phyloP scores from a whole-genome alignment of 352 stramenopile species.

The Phytopythium chamaehyphon region DNA sequence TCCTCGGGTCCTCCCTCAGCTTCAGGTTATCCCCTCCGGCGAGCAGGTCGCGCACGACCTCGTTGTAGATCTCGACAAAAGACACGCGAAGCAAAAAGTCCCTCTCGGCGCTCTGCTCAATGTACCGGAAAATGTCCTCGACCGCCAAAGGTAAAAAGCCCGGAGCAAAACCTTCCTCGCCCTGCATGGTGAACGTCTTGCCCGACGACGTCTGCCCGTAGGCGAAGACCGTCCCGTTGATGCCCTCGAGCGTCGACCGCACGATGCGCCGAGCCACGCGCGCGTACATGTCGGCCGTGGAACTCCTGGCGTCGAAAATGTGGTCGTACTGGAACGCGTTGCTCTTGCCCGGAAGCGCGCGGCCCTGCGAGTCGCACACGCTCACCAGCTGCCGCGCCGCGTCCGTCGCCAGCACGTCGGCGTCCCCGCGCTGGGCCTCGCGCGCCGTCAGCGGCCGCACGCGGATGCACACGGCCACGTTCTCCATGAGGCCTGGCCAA shows the following conservation, averaged over 20 bases:
- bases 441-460: slow-evolving; percentile 75
- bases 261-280: slow-evolving; percentile 69
- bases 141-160: slow-evolving; percentile 92
- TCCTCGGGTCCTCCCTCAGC: slow-evolving; percentile 92
- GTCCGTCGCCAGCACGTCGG: slow-evolving; percentile 37
- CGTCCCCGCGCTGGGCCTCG: slow-evolving; percentile 43
- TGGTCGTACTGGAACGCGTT: slow-evolving; percentile 83
- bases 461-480: slow-evolving; percentile 81
- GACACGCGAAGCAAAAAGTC: slow-evolving; percentile 95
- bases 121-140: slow-evolving; percentile 92
- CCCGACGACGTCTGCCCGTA: slow-evolving; percentile 95
- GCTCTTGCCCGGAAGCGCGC: slow-evolving; percentile 52
- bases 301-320: slow-evolving; percentile 55
- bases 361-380: slow-evolving; percentile 45
- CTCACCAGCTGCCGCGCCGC: slow-evolving; percentile 44
- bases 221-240: slow-evolving; percentile 92
- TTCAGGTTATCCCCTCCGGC: slow-evolving; percentile 60
- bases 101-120: slow-evolving; percentile 73
- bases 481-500: slow-evolving; percentile 37
- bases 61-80: slow-evolving; percentile 99
- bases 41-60: slow-evolving; percentile 96
- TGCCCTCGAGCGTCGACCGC: slow-evolving; percentile 57
- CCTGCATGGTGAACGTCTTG: slow-evolving; percentile 98
- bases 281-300: slow-evolving; percentile 55
- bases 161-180: slow-evolving; percentile 16